Base-by-base conservation (phyloP, 768 basidiomycete genomes). In the Leccinum imitatum region DNA sequence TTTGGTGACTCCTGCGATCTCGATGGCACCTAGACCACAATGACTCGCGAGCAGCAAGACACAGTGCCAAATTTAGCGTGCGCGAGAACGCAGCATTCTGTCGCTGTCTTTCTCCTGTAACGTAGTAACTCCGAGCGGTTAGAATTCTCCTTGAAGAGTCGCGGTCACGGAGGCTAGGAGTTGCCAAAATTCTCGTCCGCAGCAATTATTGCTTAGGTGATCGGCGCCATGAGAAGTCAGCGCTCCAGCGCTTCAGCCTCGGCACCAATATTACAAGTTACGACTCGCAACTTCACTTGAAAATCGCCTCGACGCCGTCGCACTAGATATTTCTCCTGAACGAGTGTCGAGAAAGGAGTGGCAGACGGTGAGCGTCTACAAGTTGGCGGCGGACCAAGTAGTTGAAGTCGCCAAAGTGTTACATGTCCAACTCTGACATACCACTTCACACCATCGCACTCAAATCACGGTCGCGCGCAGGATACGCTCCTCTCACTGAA, bases 381-480 rank as follows among this genome's bases (percentile, higher is more conserved):
- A 17, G 39, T 31, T 31, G 46, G 5, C 41, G 19, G 52, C 17
- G 31, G 39, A n/a, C 17, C 39, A 41, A 41, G 9, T 41, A 41
- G 39, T 41, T 41, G 39, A 41, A 17, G 39, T n/a, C 39, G 39
- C 39, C 39, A 41, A 41, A n/a, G 17, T 14, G 56, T 58, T 72
- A 64, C 68, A 71, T 71, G 70, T 68, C 71, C 61, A 67, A 52
- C 64, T 82, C 87, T 73, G 87, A 88, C 77, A 90, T 89, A 73
- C 87, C 87, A n/a, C 76, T 90, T 57, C 83, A 78, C 66, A 78
- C 79, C 66, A 77, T 89, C 69, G 76, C 82, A 81, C 77, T 79
- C 74, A 70, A 65, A 64, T 67, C 76, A 65, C 76, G 78, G 67
- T 65, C 77, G 61, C 78, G 77, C 72, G 72, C 78, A 61, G 80